A percentile compares a stretch with the other conserved stretches of the same genome.
Evolutionary conservation across 2,329 filamentous ascomycete species (phyloP).

Genomic region (Calonectria hongkongensis): DNA sequence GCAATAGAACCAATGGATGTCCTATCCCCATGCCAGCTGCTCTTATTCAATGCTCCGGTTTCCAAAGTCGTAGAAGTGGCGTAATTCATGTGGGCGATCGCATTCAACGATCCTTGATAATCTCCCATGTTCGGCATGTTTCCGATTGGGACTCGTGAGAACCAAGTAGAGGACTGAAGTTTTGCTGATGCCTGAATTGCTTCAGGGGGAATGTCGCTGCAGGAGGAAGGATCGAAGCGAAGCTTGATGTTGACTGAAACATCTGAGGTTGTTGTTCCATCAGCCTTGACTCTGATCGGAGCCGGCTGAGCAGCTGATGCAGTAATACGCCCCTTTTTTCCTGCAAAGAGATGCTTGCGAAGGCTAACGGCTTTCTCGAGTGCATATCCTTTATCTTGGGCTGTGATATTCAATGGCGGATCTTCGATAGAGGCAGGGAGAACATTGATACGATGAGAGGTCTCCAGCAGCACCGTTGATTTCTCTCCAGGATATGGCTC

Average conservation of each 20-base stretch:
- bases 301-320: conserved; percentile 48
- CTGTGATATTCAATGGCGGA: conserved; percentile 48
- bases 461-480: conserved; percentile 34
- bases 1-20: conserved; percentile 1
- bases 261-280: conserved; percentile 43
- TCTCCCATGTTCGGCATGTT: conserved; percentile 46
- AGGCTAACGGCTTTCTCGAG: conserved; percentile 46
- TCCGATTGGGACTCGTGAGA: conserved; percentile 46
- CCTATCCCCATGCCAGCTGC: conserved; percentile 1
- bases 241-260: conserved; percentile 45
- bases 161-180: conserved; percentile 48
- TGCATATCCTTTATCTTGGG: conserved; percentile 43
- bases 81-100: conserved; percentile 26
- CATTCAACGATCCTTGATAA: conserved; percentile 21
- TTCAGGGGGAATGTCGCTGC: conserved; percentile 47
- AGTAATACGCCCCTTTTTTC: conserved; percentile 44
- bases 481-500: conserved; percentile 25
- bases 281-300: conserved; percentile 43
- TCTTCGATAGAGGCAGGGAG: conserved; percentile 50
- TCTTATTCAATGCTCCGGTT: background rate
- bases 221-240: conserved; percentile 45
- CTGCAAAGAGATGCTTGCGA: conserved; percentile 50
- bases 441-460: conserved; percentile 46
- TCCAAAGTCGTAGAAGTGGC: background rate
- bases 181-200: conserved; percentile 43